A percentile compares a stretch with the other conserved stretches of the same genome.
These are phyloP conservation scores for Babesia microti DNA, from an alignment of 169 alveolate species.

Conservation along the genomic window DNA sequence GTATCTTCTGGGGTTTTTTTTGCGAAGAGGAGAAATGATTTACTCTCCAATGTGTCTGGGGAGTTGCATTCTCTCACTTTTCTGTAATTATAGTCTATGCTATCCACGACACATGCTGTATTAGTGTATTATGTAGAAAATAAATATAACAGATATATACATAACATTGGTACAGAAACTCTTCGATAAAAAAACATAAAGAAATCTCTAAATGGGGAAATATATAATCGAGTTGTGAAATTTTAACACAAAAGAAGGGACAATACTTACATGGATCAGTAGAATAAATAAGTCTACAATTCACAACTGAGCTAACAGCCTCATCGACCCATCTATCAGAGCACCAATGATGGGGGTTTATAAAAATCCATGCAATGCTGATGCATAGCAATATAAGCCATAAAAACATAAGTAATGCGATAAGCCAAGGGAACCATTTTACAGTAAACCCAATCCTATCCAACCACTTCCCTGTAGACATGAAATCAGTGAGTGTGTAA, in stretches of 20 bases:
- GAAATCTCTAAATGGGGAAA: too few relatives aligned
- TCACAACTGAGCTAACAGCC: constrained; percentile 39
- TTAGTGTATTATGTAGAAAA: not conserved
- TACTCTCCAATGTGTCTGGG: constrained; percentile 15
- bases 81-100: constrained; percentile 3
- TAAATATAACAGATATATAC: not conserved
- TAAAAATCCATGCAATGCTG: constrained; percentile 18
- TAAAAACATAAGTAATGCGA: constrained; percentile 36
- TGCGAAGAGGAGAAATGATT: constrained; percentile 19
- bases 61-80: constrained; percentile 37
- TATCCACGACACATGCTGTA: constrained; percentile 32
- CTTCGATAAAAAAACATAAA: not conserved
- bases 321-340: constrained; percentile 21
- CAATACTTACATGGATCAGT: constrained; percentile 13
- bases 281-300: constrained; percentile 21
- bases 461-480: constrained; percentile 61
- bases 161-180: not conserved
- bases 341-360: constrained; percentile 37
- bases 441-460: constrained; percentile 64
- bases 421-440: constrained; percentile 69
- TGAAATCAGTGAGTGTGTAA: constrained; percentile 63
- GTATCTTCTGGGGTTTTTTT: constrained; percentile 6
- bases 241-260: too few relatives aligned
- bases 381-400: constrained; percentile 10
- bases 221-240: too few relatives aligned